Evolutionary conservation across 495 filamentous ascomycete genomes (phyloP).

Genomic region (Trichoderma virens): DNA sequence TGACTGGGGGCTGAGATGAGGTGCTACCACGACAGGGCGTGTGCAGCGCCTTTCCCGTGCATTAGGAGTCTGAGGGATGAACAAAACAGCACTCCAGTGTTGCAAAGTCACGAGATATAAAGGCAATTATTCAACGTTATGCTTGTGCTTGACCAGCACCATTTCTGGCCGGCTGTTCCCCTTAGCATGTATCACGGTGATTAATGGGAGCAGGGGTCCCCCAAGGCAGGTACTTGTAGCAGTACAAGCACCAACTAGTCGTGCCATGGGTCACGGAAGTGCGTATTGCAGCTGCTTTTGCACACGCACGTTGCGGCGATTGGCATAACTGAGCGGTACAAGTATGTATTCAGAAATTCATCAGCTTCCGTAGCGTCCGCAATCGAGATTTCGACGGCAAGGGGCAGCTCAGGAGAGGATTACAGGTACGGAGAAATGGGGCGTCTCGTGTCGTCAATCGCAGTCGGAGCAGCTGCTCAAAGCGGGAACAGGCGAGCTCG

Average conservation of each 20-base stretch:
- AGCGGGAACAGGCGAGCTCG: conserved; percentile 6
- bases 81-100: neutral
- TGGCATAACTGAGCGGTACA: neutral
- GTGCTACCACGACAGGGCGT: neutral
- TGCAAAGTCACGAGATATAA: neutral
- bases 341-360: neutral
- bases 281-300: neutral
- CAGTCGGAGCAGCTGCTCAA: conserved; percentile 7
- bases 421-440: neutral
- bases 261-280: neutral
- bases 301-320: neutral
- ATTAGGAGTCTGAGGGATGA: neutral
- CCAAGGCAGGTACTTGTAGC: neutral
- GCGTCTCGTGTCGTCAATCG: conserved; percentile 6
- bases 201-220: neutral
- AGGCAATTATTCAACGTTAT: neutral
- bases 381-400: conserved; percentile 2
- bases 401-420: neutral
- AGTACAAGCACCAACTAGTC: too few species aligned
- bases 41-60: neutral
- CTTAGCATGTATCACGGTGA: neutral
- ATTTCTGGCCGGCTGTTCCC: neutral
- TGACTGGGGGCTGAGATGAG: neutral
- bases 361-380: neutral
- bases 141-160: neutral